Conservation (phyloP, 2,329 filamentous ascomycete genomes). For the Lachnellula subtilissima region DNA sequence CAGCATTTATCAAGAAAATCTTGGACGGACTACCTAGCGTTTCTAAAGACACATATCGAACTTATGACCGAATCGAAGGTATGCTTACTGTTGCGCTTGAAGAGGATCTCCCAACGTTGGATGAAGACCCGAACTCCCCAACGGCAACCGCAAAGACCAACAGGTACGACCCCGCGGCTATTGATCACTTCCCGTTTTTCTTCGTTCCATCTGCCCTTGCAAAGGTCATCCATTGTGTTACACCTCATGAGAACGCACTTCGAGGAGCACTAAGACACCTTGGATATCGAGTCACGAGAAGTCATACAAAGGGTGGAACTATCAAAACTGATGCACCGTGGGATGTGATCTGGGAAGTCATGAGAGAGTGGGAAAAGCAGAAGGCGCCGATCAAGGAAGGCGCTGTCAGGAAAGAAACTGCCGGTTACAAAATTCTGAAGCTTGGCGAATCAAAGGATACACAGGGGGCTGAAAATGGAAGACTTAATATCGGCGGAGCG, state of each 20-base stretch:
- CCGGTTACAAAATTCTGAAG: slow-evolving; percentile 66
- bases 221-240: slow-evolving; percentile 71
- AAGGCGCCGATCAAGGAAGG: slow-evolving; percentile 71
- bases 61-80: slow-evolving; percentile 75
- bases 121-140: slow-evolving; percentile 21
- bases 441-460: slow-evolving; percentile 21
- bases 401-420: slow-evolving; percentile 62
- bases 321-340: slow-evolving; percentile 94
- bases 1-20: slow-evolving; percentile 74
- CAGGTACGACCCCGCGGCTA: slow-evolving; percentile 51
- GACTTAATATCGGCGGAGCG: slow-evolving; percentile 17
- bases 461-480: slow-evolving; percentile 8
- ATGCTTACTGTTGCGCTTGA: slow-evolving; percentile 89
- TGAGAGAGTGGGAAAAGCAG: slow-evolving; percentile 86
- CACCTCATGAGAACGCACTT: slow-evolving; percentile 73
- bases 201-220: slow-evolving; percentile 71
- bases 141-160: slow-evolving; percentile 38
- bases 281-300: slow-evolving; percentile 78
- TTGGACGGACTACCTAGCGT: slow-evolving; percentile 65
- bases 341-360: slow-evolving; percentile 84
- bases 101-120: slow-evolving; percentile 43
- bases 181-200: slow-evolving; percentile 81
- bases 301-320: slow-evolving; percentile 83
- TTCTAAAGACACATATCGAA: slow-evolving; percentile 69
- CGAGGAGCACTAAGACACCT: slow-evolving; percentile 75